Evolutionary conservation across 73 alveolate species (phyloP).

Genomic region (Paramecium bursaria): DNA sequence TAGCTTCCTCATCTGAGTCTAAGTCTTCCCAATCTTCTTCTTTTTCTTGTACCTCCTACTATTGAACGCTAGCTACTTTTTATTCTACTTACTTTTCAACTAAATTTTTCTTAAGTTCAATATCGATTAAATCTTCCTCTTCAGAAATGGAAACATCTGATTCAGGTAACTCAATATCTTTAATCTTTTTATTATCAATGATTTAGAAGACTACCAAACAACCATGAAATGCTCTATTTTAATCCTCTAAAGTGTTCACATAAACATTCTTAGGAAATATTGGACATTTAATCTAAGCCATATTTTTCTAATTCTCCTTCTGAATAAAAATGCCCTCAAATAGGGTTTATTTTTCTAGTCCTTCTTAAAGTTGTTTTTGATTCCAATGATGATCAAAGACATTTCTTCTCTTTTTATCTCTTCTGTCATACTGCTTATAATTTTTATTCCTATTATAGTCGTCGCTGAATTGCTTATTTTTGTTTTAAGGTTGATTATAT

Average conservation of each 20-base stretch:
- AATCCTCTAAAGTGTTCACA: background rate
- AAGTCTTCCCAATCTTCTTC: conserved; percentile 65
- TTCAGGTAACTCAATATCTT: background rate
- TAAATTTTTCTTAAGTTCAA: no score
- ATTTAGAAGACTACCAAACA: conserved; percentile 52
- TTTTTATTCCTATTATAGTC: background rate
- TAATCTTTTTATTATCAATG: background rate
- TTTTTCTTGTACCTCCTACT: background rate
- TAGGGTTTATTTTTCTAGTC: background rate
- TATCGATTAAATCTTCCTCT: background rate
- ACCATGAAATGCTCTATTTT: conserved; percentile 70
- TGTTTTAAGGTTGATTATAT: no score
- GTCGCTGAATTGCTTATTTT: no score
- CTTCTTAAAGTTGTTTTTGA: conserved; percentile 17
- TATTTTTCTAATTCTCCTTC: background rate
- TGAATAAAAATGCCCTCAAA: conserved; percentile 45
- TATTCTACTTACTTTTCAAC: no score
- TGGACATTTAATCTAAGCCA: conserved; percentile 33
- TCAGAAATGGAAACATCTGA: background rate
- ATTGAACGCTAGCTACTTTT: background rate
- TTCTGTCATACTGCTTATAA: background rate
- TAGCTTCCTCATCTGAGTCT: background rate
- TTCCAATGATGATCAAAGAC: conserved; percentile 14
- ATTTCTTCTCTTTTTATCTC: background rate
- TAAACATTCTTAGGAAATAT: conserved; percentile 17